Conservation (phyloP, 495 filamentous ascomycete species). For the Darksidea phi region DNA sequence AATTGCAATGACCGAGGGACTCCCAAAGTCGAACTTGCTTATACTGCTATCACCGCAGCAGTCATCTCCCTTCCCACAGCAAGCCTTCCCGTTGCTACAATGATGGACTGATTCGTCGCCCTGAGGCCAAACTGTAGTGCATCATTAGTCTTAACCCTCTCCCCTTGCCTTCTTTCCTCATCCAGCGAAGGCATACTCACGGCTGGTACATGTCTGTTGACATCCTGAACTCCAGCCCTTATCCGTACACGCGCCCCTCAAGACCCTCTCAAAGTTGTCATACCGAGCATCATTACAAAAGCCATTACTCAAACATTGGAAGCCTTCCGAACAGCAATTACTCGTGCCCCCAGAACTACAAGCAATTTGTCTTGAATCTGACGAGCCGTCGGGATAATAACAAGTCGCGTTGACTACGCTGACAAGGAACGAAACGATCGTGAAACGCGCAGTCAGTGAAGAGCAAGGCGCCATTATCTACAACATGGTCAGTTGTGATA, state of each 20-base stretch:
- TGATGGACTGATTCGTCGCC: slow-evolving; percentile 8
- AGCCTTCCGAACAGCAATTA: slow-evolving; percentile 14
- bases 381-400: slow-evolving; percentile 21
- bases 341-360: slow-evolving; percentile 11
- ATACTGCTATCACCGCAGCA: background rate
- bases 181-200: background rate
- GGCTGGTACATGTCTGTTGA: slow-evolving; percentile 7
- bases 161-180: background rate
- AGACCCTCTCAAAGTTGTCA: slow-evolving; percentile 9
- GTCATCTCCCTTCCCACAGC: background rate
- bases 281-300: slow-evolving; percentile 21
- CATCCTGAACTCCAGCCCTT: slow-evolving; percentile 9
- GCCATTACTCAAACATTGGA: slow-evolving; percentile 23
- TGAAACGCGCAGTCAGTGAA: background rate
- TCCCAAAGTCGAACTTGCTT: background rate
- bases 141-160: background rate
- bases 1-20: background rate
- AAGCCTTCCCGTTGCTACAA: slow-evolving; percentile 11
- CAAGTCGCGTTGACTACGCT: slow-evolving; percentile 3
- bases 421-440: background rate
- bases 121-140: background rate
- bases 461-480: background rate
- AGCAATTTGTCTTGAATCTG: background rate
- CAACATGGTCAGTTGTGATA: too few species aligned
- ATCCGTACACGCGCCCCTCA: slow-evolving; percentile 25